Conservation (phyloP, 192 early-diverging fungal genomes). For the Nowakowskiella sp. region DNA sequence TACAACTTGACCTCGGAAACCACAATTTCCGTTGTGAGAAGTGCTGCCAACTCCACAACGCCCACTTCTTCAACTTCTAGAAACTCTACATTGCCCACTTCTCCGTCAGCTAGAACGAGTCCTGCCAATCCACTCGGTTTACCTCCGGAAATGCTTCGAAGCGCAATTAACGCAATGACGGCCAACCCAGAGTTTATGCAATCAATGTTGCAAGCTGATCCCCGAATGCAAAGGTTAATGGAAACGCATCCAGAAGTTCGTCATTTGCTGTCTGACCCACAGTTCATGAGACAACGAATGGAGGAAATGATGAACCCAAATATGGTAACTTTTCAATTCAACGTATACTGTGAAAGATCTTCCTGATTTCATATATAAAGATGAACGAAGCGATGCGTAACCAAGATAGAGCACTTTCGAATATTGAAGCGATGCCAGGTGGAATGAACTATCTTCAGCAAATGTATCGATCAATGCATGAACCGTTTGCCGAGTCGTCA, state of each 20-base stretch:
- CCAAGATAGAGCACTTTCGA: slow-evolving; percentile 15
- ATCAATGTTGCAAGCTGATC: slow-evolving; percentile 19
- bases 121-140: too few relatives aligned
- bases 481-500: slow-evolving; percentile 7
- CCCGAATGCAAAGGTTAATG: slow-evolving; percentile 12
- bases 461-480: slow-evolving; percentile 19
- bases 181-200: slow-evolving; percentile 21
- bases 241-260: slow-evolving; percentile 20
- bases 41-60: too few relatives aligned
- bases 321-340: background rate
- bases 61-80: too few relatives aligned
- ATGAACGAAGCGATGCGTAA: slow-evolving; percentile 29
- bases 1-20: too few relatives aligned
- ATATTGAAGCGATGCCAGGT: slow-evolving; percentile 34
- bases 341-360: background rate
- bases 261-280: slow-evolving; percentile 14
- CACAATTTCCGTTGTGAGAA: too few relatives aligned
- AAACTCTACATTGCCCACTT: too few relatives aligned
- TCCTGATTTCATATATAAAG: too few relatives aligned
- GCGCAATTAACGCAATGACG: too few relatives aligned
- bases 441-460: slow-evolving; percentile 22
- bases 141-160: too few relatives aligned
- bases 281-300: slow-evolving; percentile 16
- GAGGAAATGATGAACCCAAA: slow-evolving; percentile 22
- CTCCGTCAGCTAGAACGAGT: too few relatives aligned